phyloP scores from a whole-genome alignment of 1,284 basidiomycete genomes.

The Earliella scabrosa region DNA sequence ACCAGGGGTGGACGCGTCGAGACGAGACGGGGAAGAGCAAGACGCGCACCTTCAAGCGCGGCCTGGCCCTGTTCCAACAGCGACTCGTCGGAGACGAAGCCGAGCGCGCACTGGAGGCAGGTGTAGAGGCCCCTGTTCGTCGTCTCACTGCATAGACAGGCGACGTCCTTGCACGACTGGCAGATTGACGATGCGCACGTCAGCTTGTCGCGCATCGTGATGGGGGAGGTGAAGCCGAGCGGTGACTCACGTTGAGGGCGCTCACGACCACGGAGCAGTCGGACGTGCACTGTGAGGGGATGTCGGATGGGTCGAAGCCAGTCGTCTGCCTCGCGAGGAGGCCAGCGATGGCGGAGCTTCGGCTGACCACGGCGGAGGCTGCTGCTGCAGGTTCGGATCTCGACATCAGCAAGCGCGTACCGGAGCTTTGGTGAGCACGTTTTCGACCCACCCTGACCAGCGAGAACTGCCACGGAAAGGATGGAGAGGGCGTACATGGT shows the following conservation, averaged over 20 bases:
- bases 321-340: conserved; percentile 14
- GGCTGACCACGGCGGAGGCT: conserved; percentile 7
- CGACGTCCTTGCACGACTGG: conserved; percentile 14
- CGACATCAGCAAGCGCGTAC: too few relatives aligned
- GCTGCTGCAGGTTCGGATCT: too few relatives aligned
- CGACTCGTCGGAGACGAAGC: conserved; percentile 5
- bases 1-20: too few relatives aligned
- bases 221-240: too few relatives aligned
- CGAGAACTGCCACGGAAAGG: conserved; percentile 18
- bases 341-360: conserved; percentile 2
- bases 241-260: conserved; percentile 16
- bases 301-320: conserved; percentile 12
- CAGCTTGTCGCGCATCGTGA: too few relatives aligned
- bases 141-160: conserved; percentile 21
- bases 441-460: conserved; percentile 18
- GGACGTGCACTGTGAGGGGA: conserved; percentile 19
- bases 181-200: rapidly evolving
- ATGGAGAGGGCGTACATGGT: conserved; percentile 24
- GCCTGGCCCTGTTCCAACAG: conserved; percentile 11
- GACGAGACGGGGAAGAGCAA: neutral
- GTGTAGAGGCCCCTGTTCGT: conserved; percentile 14
- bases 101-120: conserved; percentile 24
- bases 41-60: conserved; percentile 12
- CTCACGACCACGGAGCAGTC: conserved; percentile 7
- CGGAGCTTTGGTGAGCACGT: too few relatives aligned